Evolutionary conservation across 805 yeast genomes (phyloP), one percentile per base, ranked within the genome.

Genomic region (Kodamaea sagamina): DNA sequence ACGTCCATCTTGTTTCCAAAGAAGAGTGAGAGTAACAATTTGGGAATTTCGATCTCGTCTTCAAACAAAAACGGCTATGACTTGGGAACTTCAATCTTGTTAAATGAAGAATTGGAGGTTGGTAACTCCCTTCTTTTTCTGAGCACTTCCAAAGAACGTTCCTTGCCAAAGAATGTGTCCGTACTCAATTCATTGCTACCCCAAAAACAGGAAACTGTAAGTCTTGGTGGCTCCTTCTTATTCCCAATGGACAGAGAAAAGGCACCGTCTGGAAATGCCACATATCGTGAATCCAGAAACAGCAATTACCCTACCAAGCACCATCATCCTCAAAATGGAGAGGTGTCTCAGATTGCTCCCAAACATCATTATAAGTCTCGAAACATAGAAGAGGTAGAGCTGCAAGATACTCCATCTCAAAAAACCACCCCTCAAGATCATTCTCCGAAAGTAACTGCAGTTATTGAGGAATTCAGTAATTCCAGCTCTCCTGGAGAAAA

Each of bases 21-120:
- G 4, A 40, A 35, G n/a, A 11, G 13, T 9, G 13, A 32, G 17
- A 18, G 17, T 17, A 18, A 21, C 8, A 8, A 21, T 21, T 6
- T 6, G 8, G 24, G 24, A 21, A 6, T 21, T 6, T 21, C 24
- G 6, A 6, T 21, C 24, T 21, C 8, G 24, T 21, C 8, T 21
- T 21, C 24, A 21, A 21, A 21, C 8, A 8, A 21, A 21, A 8
- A 21, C 8, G 18, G 12, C 11, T 25, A 12, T 10, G 41, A 42
- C n/a, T 25, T 42, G 27, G 45, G 41, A 4, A 31, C 13, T 10
- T 42, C 45, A 5, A 36, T 42, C n/a, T 42, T 42, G 16, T 42
- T 42, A 18, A 12, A 27, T 10, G 36, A 28, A n/a, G 13, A 22
- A 5, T 25, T 21, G 32, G 37, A 22, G 18, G 15, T 28, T 19